Conservation (phyloP, 1,284 basidiomycete genomes). For the Trametes hirsuta region DNA sequence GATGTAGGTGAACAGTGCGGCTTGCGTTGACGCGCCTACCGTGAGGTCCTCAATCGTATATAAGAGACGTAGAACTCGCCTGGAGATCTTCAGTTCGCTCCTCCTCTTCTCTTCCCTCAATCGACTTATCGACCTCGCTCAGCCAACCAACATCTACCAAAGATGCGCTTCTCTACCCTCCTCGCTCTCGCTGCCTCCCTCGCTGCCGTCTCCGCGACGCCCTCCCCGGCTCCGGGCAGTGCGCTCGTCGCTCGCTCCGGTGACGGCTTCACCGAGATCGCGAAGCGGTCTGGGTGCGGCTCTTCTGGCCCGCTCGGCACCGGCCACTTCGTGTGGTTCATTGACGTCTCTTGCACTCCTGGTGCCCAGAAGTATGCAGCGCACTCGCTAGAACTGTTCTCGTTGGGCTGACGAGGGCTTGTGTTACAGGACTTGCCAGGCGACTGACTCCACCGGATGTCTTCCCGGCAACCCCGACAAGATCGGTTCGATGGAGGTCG, state of each 20-base stretch:
- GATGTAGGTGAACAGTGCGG: no score
- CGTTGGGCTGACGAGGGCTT: neutral
- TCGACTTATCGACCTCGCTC: neutral
- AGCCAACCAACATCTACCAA: neutral
- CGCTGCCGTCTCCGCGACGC: conserved; percentile 3
- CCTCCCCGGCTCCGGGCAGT: neutral
- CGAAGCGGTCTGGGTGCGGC: conserved; percentile 9
- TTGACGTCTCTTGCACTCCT: neutral
- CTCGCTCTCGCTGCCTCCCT: conserved; percentile 2
- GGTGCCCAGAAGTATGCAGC: neutral
- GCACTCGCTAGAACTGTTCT: neutral
- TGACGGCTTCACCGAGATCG: conserved; percentile 1
- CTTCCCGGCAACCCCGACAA: conserved; percentile 7
- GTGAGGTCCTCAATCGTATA: neutral
- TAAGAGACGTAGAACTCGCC: neutral
- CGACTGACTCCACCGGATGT: conserved; percentile 6
- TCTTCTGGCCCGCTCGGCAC: conserved; percentile 8
- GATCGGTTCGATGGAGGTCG: conserved; percentile 10
- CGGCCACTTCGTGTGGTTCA: conserved; percentile 11
- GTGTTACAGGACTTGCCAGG: conserved; percentile 7
- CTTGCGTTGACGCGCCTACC: no score
- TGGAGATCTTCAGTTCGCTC: neutral
- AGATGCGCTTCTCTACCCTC: conserved; percentile 9
- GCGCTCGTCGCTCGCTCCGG: conserved; percentile 7
- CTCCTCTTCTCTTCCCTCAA: neutral